Percentiles rank a stretch among this genome's conserved stretches.
These are phyloP conservation scores for Malbranchea zuffiana DNA, from an alignment of 2,329 filamentous ascomycete genomes.

Conservation along the genomic window DNA sequence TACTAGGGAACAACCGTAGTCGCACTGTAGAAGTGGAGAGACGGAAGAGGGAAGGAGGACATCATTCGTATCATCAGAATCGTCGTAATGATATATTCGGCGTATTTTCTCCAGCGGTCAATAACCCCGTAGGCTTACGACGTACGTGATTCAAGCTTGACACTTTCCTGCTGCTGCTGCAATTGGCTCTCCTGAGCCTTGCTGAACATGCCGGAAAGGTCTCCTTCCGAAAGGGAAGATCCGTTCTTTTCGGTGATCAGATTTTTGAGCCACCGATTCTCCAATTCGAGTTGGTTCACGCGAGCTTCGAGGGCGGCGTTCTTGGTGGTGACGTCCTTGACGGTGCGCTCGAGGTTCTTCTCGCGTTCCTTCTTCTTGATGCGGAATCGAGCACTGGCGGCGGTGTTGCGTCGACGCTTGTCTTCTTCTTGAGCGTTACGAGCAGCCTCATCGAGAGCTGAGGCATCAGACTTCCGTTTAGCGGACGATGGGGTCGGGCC, in stretches of 20 bases:
- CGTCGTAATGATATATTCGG: too few relatives aligned
- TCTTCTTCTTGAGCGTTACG: constrained; percentile 74
- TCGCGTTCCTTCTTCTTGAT: constrained; percentile 95
- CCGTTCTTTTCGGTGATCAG: constrained; percentile 74
- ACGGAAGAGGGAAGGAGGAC: too few relatives aligned
- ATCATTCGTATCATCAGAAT: too few relatives aligned
- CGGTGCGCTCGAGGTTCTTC: constrained; percentile 68
- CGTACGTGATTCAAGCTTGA: constrained; percentile 5
- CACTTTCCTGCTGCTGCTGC: constrained; percentile 12
- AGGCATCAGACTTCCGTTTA: constrained; percentile 16
- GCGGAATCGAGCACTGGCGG: constrained; percentile 77
- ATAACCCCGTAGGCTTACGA: too few relatives aligned
- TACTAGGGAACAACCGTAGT: too few relatives aligned
- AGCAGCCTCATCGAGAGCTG: constrained; percentile 58
- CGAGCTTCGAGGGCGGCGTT: constrained; percentile 60
- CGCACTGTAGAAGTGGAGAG: too few relatives aligned
- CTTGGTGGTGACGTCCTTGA: constrained; percentile 76
- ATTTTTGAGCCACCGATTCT: constrained; percentile 74
- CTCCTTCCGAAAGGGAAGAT: constrained; percentile 27
- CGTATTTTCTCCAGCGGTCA: too few relatives aligned
- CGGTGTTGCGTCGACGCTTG: constrained; percentile 79
- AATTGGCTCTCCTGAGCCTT: constrained; percentile 29
- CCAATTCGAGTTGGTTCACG: constrained; percentile 66
- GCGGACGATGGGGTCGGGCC: constrained; percentile 1
- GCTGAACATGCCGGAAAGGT: constrained; percentile 32